Conservation (phyloP, 352 stramenopile species). For the Aphanomyces euteiches region DNA sequence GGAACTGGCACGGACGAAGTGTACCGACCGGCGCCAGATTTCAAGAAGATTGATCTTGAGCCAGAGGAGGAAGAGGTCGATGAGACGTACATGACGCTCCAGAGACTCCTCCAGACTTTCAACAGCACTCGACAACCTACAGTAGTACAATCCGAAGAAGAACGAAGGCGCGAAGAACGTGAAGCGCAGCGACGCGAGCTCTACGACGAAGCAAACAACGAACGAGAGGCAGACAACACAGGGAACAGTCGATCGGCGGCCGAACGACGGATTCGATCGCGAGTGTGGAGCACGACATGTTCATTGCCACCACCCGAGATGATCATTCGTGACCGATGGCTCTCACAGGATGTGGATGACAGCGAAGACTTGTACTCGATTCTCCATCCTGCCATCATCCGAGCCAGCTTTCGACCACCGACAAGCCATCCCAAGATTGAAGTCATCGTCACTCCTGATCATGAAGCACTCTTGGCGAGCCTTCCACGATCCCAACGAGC, state of each 20-base stretch:
- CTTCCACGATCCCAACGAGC: not conserved
- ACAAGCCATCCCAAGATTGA: slow-evolving; percentile 7
- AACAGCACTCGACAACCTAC: not conserved
- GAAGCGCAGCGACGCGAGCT: not conserved
- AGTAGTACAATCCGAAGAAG: not conserved
- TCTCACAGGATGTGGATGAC: not conserved
- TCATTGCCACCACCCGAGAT: not conserved
- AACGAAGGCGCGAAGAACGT: not conserved
- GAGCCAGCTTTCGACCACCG: not conserved
- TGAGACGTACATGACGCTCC: not conserved
- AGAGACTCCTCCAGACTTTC: not conserved
- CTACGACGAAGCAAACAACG: not conserved
- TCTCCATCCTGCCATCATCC: not conserved
- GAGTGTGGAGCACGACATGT: slow-evolving; percentile 15
- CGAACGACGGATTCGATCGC: slow-evolving; percentile 10
- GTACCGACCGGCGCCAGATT: not conserved
- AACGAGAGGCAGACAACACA: not conserved
- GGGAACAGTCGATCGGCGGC: slow-evolving; percentile 7
- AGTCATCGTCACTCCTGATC: not conserved
- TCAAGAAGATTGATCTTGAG: not conserved
- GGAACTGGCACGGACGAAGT: not conserved
- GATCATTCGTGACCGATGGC: not conserved
- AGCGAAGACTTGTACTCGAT: not conserved
- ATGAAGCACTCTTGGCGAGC: not conserved
- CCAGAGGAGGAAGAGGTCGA: not conserved